Evolutionary conservation across 2,329 filamentous ascomycete genomes (phyloP), one percentile per base, ranked within the genome.

Genomic region (Rasamsonia emersonii): DNA sequence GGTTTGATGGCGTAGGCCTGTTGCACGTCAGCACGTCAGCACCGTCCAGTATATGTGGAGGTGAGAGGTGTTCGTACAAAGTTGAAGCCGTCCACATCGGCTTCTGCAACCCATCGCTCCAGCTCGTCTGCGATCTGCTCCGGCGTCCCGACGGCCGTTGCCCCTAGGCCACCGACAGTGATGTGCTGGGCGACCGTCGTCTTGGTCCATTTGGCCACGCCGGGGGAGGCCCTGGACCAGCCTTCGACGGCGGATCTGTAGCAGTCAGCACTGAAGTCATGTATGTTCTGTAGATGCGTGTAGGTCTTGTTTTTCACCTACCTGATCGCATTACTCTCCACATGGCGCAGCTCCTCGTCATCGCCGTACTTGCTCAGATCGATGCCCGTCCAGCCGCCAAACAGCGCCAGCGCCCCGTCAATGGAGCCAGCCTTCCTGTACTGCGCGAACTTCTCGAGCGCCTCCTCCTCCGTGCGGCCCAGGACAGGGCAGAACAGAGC

Each of bases 51-150:
- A 14, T 2, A 24, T 11, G 11, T 5, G 13, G 9, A 5, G 9
- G 5, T 8, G 4, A 28, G 6, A 3, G 4, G 13, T n/a, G 4
- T 8, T 3, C 71, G 60, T 50, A 77, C 77, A 51, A 85, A 69
- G 48, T 86, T 86, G 56, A 86, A 86, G 0, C 80, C 80, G 47
- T 85, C 80, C 1, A 85, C 70, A 42, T 82, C 80, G 0, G 76
- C 78, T 50, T 82, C 79, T 4, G 62, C 47, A 0, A 83, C 63
- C 79, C 80, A 85, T 1, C 63, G 56, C 54, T 85, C 76, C 35
- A 86, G 64, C 25, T 71, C 68, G 48, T 85, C 79, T 0, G 77
- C 80, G 1, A 84, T 77, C 41, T 75, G 71, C 10, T 65, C 53
- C 0, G 79, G 62, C 0, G 76, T 82, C 0, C 81, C 80, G 0